Conservation (phyloP, 768 basidiomycete species). For the Kwoniella pini region DNA sequence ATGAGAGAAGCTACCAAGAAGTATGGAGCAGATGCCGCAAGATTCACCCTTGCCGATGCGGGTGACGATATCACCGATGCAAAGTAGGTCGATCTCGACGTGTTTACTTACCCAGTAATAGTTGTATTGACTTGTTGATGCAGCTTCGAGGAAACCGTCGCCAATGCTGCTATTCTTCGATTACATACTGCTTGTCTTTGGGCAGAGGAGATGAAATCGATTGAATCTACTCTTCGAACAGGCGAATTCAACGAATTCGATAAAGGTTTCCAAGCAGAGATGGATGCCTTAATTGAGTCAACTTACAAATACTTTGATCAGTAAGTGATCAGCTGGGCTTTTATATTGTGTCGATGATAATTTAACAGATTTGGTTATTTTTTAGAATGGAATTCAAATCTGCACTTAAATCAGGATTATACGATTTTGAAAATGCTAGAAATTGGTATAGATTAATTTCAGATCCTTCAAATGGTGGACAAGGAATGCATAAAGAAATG, state of each 20-base stretch:
- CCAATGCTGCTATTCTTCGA: slow-evolving; percentile 92
- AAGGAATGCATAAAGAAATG: slow-evolving; percentile 83
- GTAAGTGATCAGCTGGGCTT: slow-evolving; percentile 60
- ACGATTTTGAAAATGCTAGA: slow-evolving; percentile 85
- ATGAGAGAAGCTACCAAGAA: slow-evolving; percentile 83
- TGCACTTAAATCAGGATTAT: slow-evolving; percentile 91
- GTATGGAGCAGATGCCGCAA: slow-evolving; percentile 94
- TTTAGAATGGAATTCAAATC: slow-evolving; percentile 90
- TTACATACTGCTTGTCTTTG: slow-evolving; percentile 86
- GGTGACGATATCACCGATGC: slow-evolving; percentile 98
- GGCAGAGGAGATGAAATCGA: slow-evolving; percentile 82
- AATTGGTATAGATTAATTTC: slow-evolving; percentile 97
- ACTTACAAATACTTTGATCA: slow-evolving; percentile 77
- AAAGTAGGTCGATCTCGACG: slow-evolving; percentile 58
- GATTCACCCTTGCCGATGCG: slow-evolving; percentile 89
- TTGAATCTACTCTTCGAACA: slow-evolving; percentile 63
- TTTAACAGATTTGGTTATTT: slow-evolving; percentile 12
- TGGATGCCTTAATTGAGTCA: slow-evolving; percentile 78
- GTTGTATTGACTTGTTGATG: slow-evolving; percentile 10
- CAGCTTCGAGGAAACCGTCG: slow-evolving; percentile 91
- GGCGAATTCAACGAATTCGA: slow-evolving; percentile 76
- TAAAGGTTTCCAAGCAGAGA: slow-evolving; percentile 83
- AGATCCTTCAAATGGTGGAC: slow-evolving; percentile 63
- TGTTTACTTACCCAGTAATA: neutral
- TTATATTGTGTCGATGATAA: too few relatives aligned